A percentile compares a stretch with the other conserved stretches of the same genome.
Evolutionary conservation across 2,329 filamentous ascomycete species (phyloP).

Genomic region (Sporothrix brunneoviolacea): DNA sequence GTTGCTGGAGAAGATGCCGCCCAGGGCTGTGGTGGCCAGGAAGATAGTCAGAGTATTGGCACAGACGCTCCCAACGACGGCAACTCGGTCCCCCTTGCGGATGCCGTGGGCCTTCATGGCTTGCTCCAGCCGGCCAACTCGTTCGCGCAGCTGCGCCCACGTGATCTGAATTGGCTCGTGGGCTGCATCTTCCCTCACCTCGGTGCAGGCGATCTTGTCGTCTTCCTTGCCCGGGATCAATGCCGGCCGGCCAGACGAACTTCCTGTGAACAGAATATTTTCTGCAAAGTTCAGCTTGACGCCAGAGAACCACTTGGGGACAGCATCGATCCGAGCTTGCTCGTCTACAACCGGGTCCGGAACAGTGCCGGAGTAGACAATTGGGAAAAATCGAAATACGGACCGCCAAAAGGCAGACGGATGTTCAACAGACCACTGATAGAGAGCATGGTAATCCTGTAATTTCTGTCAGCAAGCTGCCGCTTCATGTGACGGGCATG

Average conservation of each 20-base stretch:
- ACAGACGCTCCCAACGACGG: neutral
- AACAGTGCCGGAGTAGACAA: neutral
- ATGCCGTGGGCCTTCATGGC: conserved; percentile 1
- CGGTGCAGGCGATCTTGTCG: neutral
- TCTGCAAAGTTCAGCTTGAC: neutral
- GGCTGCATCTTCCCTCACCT: neutral
- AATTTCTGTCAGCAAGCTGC: too few species aligned
- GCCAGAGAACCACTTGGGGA: neutral
- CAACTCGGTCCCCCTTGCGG: neutral
- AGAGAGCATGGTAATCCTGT: neutral
- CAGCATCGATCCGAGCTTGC: neutral
- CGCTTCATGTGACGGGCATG: too few species aligned
- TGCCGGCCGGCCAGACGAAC: neutral
- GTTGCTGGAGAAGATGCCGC: conserved; percentile 1
- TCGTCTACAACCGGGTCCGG: neutral
- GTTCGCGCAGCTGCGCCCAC: neutral
- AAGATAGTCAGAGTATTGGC: neutral
- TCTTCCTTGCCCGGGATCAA: neutral
- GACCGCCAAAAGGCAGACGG: neutral
- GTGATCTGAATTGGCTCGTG: neutral
- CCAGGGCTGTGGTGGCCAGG: neutral
- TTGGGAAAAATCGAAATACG: neutral
- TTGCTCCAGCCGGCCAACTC: neutral
- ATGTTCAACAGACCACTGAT: neutral
- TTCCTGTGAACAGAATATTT: neutral